Percentiles rank a stretch among this genome's conserved stretches.
Evolutionary conservation across 164 flowering plant genomes (phyloP).

Genomic region (Santalum album): DNA sequence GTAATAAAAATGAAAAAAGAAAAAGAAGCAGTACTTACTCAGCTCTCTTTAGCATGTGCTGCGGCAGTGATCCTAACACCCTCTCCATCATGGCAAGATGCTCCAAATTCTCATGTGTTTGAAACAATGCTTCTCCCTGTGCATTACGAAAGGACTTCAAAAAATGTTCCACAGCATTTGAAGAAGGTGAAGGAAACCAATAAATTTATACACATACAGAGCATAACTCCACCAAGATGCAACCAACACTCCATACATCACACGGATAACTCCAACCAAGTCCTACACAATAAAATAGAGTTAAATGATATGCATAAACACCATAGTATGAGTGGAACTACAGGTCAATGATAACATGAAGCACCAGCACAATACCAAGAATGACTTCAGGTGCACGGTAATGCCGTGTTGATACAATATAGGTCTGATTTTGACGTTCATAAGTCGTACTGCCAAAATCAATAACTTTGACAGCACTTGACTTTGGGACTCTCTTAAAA

Average conservation of each 20-base stretch:
- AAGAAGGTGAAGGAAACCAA: too few relatives aligned
- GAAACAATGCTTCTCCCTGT: constrained; percentile 2
- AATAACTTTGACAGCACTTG: background rate
- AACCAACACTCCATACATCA: constrained; percentile 1
- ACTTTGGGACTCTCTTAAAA: background rate
- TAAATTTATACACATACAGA: too few relatives aligned
- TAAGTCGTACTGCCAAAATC: background rate
- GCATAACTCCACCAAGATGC: constrained; percentile 2
- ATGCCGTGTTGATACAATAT: background rate
- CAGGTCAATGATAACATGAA: too few relatives aligned
- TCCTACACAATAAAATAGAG: background rate
- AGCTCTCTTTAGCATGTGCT: constrained; percentile 1
- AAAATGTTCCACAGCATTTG: background rate
- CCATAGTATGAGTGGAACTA: too few relatives aligned
- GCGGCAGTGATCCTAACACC: background rate
- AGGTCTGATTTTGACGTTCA: background rate
- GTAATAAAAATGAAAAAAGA: too few relatives aligned
- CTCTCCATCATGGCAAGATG: constrained; percentile 3
- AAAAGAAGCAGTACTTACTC: background rate
- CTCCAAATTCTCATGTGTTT: constrained; percentile 2
- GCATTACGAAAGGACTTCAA: too few relatives aligned
- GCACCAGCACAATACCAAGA: background rate
- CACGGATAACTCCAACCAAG: constrained; percentile 3
- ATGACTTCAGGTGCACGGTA: background rate
- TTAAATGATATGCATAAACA: too few relatives aligned